phyloP scores from a whole-genome alignment of 1,139 yeast genomes.

The Blastobotrys raffinosifermentans region DNA sequence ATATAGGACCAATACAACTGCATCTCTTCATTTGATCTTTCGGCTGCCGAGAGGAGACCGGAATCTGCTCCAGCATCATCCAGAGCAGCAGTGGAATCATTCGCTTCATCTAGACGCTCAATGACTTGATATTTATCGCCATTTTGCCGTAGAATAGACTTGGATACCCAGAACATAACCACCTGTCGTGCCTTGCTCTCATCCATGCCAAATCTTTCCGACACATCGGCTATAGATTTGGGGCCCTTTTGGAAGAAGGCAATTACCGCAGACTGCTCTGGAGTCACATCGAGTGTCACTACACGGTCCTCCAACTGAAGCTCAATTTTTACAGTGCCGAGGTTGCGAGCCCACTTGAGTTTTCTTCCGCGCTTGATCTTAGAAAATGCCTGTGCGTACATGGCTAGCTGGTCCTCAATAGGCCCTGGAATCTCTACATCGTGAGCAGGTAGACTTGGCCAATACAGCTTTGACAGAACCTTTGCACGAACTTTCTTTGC shows the following conservation, averaged over 20 bases:
- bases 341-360: conserved; percentile 50
- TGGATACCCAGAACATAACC: conserved; percentile 49
- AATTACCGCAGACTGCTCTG: conserved; percentile 66
- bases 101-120: conserved; percentile 21
- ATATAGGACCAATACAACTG: conserved; percentile 45
- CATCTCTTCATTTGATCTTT: conserved; percentile 35
- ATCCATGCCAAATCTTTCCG: conserved; percentile 23
- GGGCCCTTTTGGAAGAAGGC: conserved; percentile 43
- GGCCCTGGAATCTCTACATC: conserved; percentile 38
- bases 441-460: conserved; percentile 48
- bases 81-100: conserved; percentile 5
- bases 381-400: conserved; percentile 41
- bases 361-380: conserved; percentile 50
- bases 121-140: conserved; percentile 17
- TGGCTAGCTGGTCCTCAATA: conserved; percentile 38
- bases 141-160: conserved; percentile 41
- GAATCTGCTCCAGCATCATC: conserved; percentile 18
- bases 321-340: conserved; percentile 59
- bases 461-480: conserved; percentile 37
- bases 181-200: conserved; percentile 16
- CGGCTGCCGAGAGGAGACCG: conserved; percentile 27
- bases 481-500: conserved; percentile 26
- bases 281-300: conserved; percentile 47
- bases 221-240: conserved; percentile 18
- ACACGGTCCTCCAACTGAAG: conserved; percentile 46